Base-by-base conservation (phyloP, 306 rosid species). In the Dalbergia cochinchinensis region DNA sequence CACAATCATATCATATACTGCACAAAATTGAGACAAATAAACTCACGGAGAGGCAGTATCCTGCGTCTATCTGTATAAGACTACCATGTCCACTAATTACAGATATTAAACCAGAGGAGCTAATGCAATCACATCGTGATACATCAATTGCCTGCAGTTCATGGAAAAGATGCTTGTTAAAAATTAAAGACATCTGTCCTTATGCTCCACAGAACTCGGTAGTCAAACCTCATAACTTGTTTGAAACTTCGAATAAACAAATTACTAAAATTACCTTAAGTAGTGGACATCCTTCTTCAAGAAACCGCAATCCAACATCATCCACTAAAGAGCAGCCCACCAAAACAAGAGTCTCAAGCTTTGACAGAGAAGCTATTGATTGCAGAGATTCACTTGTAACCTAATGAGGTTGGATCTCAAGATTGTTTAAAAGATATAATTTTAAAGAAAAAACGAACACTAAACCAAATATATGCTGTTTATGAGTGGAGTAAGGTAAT, bases 101-200 rank as follows among this genome's bases (percentile, higher is more conserved):
- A 11, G 94, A 85, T 77, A 78, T 61, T 74, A 88, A 69, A 20
- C 92, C 88, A 1, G 85, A 85, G 11, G 87, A 76, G 88, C 83
- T 85, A 69, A 90, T 76, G 69, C 83, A 85, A 64, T 73, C 87
- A 78, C 92, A 88, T 77, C 94, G 82, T 4, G 94, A 88, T 75
- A 90, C 87, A 73, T 90, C 89, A 86, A 90, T 85, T 42, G 85
- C 79, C 94, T 90, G 91, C 81, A 76, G 65, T 11, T 54, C 78
- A 51, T 35, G 68, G 66, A 54, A 76, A 86, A 10, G 13, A 71
- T 11, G 67, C 10, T 37, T 37, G 48, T 39, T 71, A 50, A 60
- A 53, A 35, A 61, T 71, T 22, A 37, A 71, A 65, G 75, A 79
- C 44, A 39, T 65, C 10, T 22, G 58, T 31, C 68, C 13, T 51